Conservation (phyloP, 2,329 filamentous ascomycete species). For the Fusarium sambucinum region DNA sequence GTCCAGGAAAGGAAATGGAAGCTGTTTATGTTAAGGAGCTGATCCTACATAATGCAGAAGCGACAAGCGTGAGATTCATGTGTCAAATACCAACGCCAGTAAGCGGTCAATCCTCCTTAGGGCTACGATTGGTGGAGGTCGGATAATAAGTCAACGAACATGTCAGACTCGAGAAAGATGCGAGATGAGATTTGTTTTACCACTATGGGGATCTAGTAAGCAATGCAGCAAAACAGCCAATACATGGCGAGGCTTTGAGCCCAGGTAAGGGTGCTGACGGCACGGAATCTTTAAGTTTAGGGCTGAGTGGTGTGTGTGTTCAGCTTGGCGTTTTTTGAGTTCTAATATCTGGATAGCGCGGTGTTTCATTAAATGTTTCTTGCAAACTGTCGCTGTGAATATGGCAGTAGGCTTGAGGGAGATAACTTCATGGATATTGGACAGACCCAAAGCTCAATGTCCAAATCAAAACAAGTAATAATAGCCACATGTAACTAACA, state of each 20-base stretch:
- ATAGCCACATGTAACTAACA: constrained; percentile 13
- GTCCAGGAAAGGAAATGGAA: constrained; percentile 39
- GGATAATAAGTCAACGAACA: background rate
- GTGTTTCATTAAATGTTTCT: background rate
- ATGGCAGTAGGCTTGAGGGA: background rate
- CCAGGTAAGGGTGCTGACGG: constrained; percentile 12
- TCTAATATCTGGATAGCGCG: background rate
- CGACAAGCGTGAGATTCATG: constrained; percentile 23
- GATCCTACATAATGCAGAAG: constrained; percentile 3
- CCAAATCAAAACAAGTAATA: constrained; percentile 11
- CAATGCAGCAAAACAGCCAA: background rate
- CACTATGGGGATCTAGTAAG: constrained; percentile 12
- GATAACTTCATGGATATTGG: background rate
- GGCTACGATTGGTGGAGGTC: constrained; percentile 6
- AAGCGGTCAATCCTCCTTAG: constrained; percentile 11
- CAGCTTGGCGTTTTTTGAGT: constrained; percentile 12
- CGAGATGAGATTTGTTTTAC: constrained; percentile 18
- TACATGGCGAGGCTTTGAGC: background rate
- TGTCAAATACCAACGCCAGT: constrained; percentile 1
- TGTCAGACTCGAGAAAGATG: constrained; percentile 17
- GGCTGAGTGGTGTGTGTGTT: constrained; percentile 24
- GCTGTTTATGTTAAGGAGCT: constrained; percentile 4
- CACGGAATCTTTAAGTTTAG: constrained; percentile 19
- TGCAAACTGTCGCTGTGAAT: background rate
- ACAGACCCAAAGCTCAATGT: background rate